Conservation (phyloP, 1,139 yeast species). For the Sugiyamaella neomexicana region DNA sequence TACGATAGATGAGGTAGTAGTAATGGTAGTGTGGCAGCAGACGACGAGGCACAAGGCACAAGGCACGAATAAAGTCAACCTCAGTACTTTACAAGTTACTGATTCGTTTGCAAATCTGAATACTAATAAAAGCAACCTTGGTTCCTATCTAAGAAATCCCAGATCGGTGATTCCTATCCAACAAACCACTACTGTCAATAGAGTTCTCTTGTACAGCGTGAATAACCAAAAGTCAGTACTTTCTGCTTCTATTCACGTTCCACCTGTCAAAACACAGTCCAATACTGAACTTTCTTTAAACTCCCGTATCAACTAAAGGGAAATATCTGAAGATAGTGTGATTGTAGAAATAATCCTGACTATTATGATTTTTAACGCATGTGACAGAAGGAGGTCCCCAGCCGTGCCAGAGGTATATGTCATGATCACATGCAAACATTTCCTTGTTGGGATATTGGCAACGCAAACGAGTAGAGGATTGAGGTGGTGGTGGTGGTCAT, state of each 20-base stretch:
- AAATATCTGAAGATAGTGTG: background rate
- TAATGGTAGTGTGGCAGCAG: no score
- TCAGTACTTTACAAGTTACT: no score
- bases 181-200: no score
- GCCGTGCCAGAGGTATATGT: background rate
- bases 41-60: no score
- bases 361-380: slow-evolving; percentile 1
- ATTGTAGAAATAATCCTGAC: background rate
- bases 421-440: slow-evolving; percentile 12
- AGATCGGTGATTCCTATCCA: no score
- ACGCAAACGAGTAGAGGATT: background rate
- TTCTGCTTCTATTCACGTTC: background rate
- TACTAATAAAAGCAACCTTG: no score
- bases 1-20: background rate
- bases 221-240: background rate
- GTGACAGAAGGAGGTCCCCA: background rate
- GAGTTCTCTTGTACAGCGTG: background rate
- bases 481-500: background rate
- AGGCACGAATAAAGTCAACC: no score
- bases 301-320: background rate
- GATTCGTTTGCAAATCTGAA: no score
- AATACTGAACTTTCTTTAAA: no score
- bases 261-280: background rate
- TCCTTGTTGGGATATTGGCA: background rate
- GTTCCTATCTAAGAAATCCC: no score